Base-by-base conservation (phyloP, 2,329 filamentous ascomycete species). In the Arthrinium phaeospermum region DNA sequence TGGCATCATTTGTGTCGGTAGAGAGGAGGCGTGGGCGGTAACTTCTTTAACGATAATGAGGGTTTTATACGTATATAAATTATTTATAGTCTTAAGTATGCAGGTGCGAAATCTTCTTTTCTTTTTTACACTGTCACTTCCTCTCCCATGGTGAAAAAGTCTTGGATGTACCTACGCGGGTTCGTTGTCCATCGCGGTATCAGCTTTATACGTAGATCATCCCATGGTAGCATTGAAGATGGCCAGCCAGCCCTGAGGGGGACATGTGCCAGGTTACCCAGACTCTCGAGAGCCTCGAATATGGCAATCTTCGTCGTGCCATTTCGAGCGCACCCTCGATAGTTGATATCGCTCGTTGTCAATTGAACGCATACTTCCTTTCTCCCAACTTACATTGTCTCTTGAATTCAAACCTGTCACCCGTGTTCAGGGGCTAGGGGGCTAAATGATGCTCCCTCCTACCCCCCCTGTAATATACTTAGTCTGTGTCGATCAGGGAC, bases 61-160 rank as follows among this genome's bases (percentile, higher is more conserved):
- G 57, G 57, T 41, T 64, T 41, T 64, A 64, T 41, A 64, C 34
- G 57, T 64, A 64, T 64, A 64, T 64, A 64, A 64, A 64, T 41
- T 41, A 61, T 41, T 64, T 64, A 64, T 64, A 64, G 57, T 64
- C 34, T 64, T 41, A 64, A 64, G 57, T 64, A 64, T 64, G 57
- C 57, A 64, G 57, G 57, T n/a, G 57, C 57, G 57, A 12, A 41
- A 64, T 64, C 34, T 64, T 64, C 19, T 64, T 64, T 64, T 64
- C 22, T 37, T 41, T 64, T 57, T 41, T 37, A n/a, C 13, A 41
- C 12, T 7, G 45, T 22, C 34, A 19, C n/a, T 4, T 41, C 12
- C 5, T 64, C 30, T 22, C 4, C 22, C 34, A 2, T 24, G 22
- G 22, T 64, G 57, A 41, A 24, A 4, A 10, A 10, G 16, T 34